Conservation (phyloP, 2,329 filamentous ascomycete genomes). For the Aspergillus neotritici region DNA sequence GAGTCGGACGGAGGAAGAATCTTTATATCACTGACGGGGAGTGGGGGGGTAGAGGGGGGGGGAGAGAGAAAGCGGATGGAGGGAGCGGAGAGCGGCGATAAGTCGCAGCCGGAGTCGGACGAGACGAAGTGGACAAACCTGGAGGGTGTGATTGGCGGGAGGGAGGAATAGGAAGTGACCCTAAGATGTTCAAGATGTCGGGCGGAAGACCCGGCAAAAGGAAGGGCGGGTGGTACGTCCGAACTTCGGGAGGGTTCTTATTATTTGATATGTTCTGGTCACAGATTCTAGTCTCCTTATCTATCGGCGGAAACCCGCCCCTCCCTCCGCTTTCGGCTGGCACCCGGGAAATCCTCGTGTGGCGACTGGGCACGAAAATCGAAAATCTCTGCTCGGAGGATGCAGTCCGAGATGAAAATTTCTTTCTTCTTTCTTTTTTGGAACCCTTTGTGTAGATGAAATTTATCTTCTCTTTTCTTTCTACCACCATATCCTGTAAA, state of each 20-base stretch:
- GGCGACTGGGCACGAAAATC: background rate
- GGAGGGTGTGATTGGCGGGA: constrained; percentile 12
- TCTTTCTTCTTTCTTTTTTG: background rate
- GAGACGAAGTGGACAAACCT: constrained; percentile 4
- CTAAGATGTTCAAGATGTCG: background rate
- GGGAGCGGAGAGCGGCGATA: constrained; percentile 8
- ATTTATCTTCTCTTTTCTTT: too few relatives aligned
- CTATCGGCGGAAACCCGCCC: constrained; percentile 20
- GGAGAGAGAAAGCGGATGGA: constrained; percentile 4
- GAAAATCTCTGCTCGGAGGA: background rate
- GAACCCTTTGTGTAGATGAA: background rate
- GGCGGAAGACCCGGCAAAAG: constrained; percentile 9
- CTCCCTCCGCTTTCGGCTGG: constrained; percentile 12
- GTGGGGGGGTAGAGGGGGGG: constrained; percentile 7
- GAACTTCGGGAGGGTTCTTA: constrained; percentile 27
- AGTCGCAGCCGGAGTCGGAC: constrained; percentile 31
- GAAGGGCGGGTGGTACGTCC: constrained; percentile 17
- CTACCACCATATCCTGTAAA: background rate
- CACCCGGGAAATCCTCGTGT: constrained; percentile 7
- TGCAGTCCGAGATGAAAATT: too few relatives aligned
- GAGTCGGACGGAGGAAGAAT: constrained; percentile 10
- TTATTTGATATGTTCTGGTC: constrained; percentile 35
- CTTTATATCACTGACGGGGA: constrained; percentile 39
- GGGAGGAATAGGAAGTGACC: background rate
- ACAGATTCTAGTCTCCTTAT: constrained; percentile 29